These are phyloP conservation scores for Paramecium tetraurelia DNA, from an alignment of 73 alveolate species.

Conservation along the genomic window DNA sequence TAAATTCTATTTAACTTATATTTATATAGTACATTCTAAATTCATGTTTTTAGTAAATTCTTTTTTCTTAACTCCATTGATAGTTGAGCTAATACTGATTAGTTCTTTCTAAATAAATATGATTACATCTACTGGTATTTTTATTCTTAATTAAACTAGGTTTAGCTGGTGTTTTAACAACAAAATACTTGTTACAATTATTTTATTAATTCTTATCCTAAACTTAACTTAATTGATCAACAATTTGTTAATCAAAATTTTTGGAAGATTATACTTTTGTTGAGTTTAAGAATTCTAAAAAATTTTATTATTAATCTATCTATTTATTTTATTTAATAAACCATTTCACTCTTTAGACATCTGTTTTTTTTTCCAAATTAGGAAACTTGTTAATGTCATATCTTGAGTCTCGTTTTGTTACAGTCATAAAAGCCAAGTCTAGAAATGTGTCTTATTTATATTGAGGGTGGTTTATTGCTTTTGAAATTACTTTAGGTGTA, in stretches of 20 bases:
- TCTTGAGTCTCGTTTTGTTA: background rate
- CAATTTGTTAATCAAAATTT: background rate
- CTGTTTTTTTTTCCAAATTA: background rate
- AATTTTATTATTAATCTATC: background rate
- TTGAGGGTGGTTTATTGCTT: background rate
- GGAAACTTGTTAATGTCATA: background rate
- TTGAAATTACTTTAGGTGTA: background rate
- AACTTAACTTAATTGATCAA: background rate
- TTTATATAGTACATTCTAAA: background rate
- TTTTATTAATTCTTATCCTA: background rate
- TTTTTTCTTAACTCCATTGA: background rate
- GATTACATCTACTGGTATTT: background rate
- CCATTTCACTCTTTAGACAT: background rate
- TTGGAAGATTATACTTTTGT: background rate
- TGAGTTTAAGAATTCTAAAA: background rate
- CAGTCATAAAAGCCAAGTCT: background rate
- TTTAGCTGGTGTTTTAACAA: background rate
- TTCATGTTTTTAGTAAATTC: background rate
- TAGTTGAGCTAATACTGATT: background rate
- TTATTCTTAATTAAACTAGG: background rate
- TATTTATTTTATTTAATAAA: background rate
- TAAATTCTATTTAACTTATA: background rate
- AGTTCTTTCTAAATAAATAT: background rate
- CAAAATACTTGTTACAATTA: background rate
- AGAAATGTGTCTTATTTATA: background rate